Conservation (phyloP, 768 basidiomycete genomes). For the Tubosaeta brunneosetosa region DNA sequence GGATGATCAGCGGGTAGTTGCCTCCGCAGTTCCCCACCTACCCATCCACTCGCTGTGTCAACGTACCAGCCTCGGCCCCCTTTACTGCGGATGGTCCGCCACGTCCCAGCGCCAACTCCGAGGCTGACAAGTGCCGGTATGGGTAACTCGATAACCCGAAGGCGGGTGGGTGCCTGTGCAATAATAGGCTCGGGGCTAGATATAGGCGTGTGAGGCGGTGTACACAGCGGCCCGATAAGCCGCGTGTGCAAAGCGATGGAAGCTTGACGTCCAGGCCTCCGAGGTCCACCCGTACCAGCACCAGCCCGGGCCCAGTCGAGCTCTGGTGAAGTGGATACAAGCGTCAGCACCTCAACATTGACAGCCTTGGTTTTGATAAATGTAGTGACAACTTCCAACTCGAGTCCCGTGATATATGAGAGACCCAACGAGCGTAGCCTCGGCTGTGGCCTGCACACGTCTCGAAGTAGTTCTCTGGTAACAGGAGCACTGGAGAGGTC, state of each 20-base stretch:
- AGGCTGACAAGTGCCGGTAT: slow-evolving; percentile 64
- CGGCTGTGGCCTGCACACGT: slow-evolving; percentile 58
- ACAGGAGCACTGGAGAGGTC: slow-evolving; percentile 85
- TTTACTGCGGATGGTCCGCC: slow-evolving; percentile 88
- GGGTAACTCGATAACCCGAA: slow-evolving; percentile 86
- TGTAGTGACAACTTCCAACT: slow-evolving; percentile 56
- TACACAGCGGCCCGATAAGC: slow-evolving; percentile 76
- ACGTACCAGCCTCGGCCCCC: slow-evolving; percentile 96
- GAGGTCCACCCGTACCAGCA: slow-evolving; percentile 21
- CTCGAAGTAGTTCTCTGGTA: slow-evolving; percentile 47
- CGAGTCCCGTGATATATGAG: slow-evolving; percentile 74
- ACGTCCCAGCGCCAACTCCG: slow-evolving; percentile 75
- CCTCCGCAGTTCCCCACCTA: slow-evolving; percentile 49
- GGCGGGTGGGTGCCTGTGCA: slow-evolving; percentile 51
- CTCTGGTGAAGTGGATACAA: slow-evolving; percentile 73
- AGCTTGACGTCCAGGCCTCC: slow-evolving; percentile 58
- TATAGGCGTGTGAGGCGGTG: slow-evolving; percentile 70
- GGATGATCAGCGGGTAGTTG: slow-evolving; percentile 60
- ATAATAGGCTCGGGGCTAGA: slow-evolving; percentile 31
- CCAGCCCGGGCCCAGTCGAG: slow-evolving; percentile 51
- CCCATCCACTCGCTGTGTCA: slow-evolving; percentile 82
- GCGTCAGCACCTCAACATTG: slow-evolving; percentile 81
- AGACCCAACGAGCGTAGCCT: slow-evolving; percentile 84
- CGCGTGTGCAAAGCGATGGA: slow-evolving; percentile 72
- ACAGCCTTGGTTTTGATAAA: slow-evolving; percentile 67